Evolutionary conservation across 2,329 filamentous ascomycete genomes (phyloP), one percentile per base, ranked within the genome.

Genomic region (Raffaelea albimanens): DNA sequence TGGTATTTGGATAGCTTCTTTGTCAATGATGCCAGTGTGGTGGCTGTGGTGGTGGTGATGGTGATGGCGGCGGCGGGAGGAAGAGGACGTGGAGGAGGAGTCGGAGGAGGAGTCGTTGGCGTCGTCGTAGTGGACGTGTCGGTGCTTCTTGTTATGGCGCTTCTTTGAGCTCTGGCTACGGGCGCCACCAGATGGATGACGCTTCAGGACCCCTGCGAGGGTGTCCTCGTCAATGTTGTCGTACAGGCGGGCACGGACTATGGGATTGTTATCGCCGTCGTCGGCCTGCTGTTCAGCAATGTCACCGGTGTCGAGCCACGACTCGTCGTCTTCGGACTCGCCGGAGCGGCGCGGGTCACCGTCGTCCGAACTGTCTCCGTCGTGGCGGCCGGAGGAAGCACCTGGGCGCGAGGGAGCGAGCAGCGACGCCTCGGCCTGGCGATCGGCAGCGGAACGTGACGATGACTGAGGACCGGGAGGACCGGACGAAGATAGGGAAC

Each of bases 291-390:
- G 91, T 70, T 96, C 91, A 60, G 87, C 88, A 59, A 97, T 80
- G 67, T 97, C 93, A 61, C 89, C 91, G 40, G 91, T 95, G 66
- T 96, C 89, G 62, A 87, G 90, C 89, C 88, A 96, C 7, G 25
- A 29, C 58, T 86, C 80, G 60, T 67, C 67, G 56, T 63, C 66
- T 57, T 61, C 66, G 46, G 76, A 79, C 55, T 64, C 61, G 55
- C 43, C 40, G 38, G 61, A 69, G 65, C 58, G 61, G 55, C 74
- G 77, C 51, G 56, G 55, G 25, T 7, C 25, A 13, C 7, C 25
- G 25, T 29, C 25, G 7, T 29, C 25, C 7, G 25, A 13, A 59
- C 72, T 75, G 21, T 43, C 19, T 5, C 31, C 41, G 16, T 16
- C 34, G 53, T 66, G 61, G 57, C 63, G 66, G 59, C 63, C 63